Evolutionary conservation across 352 stramenopile species (phyloP).

Genomic region (Pythium sp.): DNA sequence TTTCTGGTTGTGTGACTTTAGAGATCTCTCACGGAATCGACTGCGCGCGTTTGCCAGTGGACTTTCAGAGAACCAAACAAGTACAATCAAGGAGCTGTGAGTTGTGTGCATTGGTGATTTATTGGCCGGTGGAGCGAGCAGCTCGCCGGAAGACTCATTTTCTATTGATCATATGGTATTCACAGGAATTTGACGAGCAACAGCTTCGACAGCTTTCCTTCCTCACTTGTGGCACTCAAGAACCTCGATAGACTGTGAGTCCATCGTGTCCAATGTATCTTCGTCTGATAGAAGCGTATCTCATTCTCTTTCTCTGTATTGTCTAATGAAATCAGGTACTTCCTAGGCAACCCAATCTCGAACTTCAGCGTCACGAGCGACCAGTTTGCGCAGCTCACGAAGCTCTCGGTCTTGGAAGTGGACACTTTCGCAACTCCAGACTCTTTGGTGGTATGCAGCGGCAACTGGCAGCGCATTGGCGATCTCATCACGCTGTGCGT

Average conservation of each 20-base stretch:
- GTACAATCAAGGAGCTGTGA: background rate
- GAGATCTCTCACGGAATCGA: background rate
- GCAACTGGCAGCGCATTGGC: background rate
- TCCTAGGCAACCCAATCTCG: conserved; percentile 12
- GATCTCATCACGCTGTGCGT: conserved; percentile 1
- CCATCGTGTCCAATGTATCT: background rate
- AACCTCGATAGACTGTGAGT: background rate
- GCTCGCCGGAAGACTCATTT: background rate
- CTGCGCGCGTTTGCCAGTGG: background rate
- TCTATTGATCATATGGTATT: background rate
- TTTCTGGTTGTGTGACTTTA: background rate
- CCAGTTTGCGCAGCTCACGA: conserved; percentile 10
- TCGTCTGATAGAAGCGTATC: background rate
- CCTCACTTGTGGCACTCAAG: background rate
- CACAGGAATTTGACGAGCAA: background rate
- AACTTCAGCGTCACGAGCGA: conserved; percentile 17
- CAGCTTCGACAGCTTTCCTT: background rate
- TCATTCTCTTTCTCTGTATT: background rate
- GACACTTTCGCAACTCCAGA: conserved; percentile 1
- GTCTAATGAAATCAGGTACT: background rate
- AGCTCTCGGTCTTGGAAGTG: conserved; percentile 13
- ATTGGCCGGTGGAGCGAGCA: background rate
- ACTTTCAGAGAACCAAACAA: background rate
- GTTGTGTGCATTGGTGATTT: background rate
- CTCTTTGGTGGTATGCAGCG: background rate